Evolutionary conservation across 805 yeast species (phyloP).

Genomic region (Saccharomycopsis oosterbeekiorum): DNA sequence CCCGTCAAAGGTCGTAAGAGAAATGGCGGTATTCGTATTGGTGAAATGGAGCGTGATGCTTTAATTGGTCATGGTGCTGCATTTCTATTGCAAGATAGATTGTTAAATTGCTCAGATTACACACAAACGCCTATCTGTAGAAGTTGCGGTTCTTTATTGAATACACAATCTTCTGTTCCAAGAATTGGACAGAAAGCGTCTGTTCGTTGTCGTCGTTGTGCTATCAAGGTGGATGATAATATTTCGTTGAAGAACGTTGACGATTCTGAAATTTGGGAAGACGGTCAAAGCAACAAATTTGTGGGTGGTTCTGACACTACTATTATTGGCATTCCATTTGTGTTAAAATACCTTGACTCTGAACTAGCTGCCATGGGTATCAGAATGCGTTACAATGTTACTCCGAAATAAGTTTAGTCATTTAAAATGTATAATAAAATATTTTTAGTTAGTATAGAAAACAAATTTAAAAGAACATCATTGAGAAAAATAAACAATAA

Average conservation of each 20-base stretch:
- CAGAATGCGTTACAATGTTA: conserved; percentile 38
- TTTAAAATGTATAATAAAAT: neutral
- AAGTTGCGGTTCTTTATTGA: conserved; percentile 82
- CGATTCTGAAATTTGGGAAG: conserved; percentile 87
- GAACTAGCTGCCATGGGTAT: conserved; percentile 98
- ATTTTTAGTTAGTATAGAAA: neutral
- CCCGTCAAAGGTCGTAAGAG: conserved; percentile 99
- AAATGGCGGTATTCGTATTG: conserved; percentile 98
- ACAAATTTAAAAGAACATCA: neutral
- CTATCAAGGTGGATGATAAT: conserved; percentile 49
- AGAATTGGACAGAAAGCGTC: conserved; percentile 74
- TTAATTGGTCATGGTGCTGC: conserved; percentile 98
- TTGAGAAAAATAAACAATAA: neutral
- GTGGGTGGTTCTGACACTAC: conserved; percentile 92
- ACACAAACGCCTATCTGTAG: conserved; percentile 87
- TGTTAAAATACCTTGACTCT: conserved; percentile 86
- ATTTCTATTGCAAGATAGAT: conserved; percentile 85
- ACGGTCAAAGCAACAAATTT: conserved; percentile 86
- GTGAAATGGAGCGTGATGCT: conserved; percentile 99
- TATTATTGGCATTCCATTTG: conserved; percentile 93
- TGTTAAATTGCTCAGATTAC: conserved; percentile 91
- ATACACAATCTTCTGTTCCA: conserved; percentile 87
- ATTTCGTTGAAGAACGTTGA: conserved; percentile 35
- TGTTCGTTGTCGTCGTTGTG: conserved; percentile 86
- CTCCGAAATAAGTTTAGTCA: conserved; percentile 1